Base-by-base conservation (phyloP, 73 alveolate genomes). In the Halteria grandinella region DNA sequence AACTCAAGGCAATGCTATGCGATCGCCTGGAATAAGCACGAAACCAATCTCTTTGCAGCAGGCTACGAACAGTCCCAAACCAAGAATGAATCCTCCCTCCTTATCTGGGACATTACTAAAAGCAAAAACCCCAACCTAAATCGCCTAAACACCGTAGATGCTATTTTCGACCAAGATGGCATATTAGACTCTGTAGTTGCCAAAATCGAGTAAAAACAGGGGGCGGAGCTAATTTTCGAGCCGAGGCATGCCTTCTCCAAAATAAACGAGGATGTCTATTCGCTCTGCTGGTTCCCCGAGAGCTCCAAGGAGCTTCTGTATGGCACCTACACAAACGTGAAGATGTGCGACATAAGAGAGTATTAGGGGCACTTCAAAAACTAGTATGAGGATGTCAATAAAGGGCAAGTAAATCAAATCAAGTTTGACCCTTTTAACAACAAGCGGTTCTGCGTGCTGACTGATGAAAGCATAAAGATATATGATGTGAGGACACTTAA, bases 301-400 rank as follows among this genome's bases (percentile, higher is more conserved):
- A 39, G 62, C 20, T 12, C 18, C 23, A 17, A 44, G 14, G 78
- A 39, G 17, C 62, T 62, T 7, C 7, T 62, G 20, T 36, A 17
- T 62, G 78, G 78, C 40, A 39, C 57, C 3, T 57, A 62, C 41
- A 62, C 36, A 25, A 25, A 62, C 17, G 43, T 62, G 7, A 36
- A 52, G n/a, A 39, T 62, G 7, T 62, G 78, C 27, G 78, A 62
- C 41, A 62, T 60, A 40, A 62, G 78, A 62, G 62, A 62, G 11
- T 47, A n/a, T 6, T 45, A 17, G n/a, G n/a, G n/a, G 27, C 36
- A 62, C 41, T 62, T 39, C 18, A 48, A 48, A 27, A 41, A 47
- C 27, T 21, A 8, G 17, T 39, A 40, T 40, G 78, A 62, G 24
- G 78, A 62, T 41, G 60, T 62, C 15, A 57, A 62, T 40, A 62